Base-by-base conservation (phyloP, 805 yeast species). In the Metschnikowia hibisci region DNA sequence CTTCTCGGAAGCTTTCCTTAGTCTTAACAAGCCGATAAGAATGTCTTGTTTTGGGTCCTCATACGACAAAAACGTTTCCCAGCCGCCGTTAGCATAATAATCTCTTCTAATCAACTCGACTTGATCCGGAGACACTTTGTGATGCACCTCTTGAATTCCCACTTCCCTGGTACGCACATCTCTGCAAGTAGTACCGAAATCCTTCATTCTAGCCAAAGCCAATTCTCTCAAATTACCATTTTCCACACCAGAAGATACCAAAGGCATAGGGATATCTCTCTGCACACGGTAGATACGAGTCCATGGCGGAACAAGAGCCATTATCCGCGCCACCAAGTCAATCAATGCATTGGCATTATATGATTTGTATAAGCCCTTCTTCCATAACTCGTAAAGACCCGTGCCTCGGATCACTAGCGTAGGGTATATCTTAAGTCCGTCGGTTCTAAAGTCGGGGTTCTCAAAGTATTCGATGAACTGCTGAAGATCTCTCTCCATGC, bases 291-390 rank as follows among this genome's bases (percentile, higher is more conserved):
- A 93, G 55, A 93, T 93, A 68, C 99, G 82, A 3, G 99, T 93
- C 99, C 99, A 93, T 3, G 99, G 99, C 20, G 99, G 99, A 5
- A 93, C 98, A 45, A 93, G 73, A 0, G 98, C 96, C 73, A 93
- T 70, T 42, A 93, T 91, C 58, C 98, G 79, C 0, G 99, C 99
- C 39, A 93, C 97, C 47, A 93, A 73, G 63, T 93, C 99, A 38
- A 93, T 86, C 55, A 93, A 73, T 6, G 91, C 96, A 58, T 89
- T 88, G 31, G 98, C 96, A 58, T 90, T 87, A 63, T 93, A 93
- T 2, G 96, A 88, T 66, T 86, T 85, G 69, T 93, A 93, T 48
- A 87, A 76, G 3, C 98, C 99, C 36, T 87, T 86, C 62, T 93
- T 93, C 99, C 99, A 93, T 41, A 93, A 76, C 67, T 93, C 99